phyloP scores from a whole-genome alignment of 208 protist species.

The Kentomonas sorsogonicus region DNA sequence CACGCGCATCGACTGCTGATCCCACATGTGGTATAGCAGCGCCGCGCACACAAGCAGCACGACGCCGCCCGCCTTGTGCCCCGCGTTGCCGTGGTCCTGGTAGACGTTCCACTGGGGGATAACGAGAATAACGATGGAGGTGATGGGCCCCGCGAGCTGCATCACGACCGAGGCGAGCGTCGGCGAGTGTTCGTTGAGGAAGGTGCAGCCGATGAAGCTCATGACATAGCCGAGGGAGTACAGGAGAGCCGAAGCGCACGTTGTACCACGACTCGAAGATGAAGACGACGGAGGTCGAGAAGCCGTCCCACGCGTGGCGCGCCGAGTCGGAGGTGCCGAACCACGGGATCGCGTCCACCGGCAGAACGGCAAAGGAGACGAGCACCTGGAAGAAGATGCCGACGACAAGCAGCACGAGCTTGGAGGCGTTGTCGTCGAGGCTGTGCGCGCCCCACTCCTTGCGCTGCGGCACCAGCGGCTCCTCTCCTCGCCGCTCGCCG shows the following conservation, averaged over 20 bases:
- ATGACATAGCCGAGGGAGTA: conserved; percentile 62
- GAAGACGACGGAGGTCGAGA: conserved; percentile 41
- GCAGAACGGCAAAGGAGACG: conserved; percentile 55
- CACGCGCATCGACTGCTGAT: conserved; percentile 42
- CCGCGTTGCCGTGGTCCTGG: conserved; percentile 43
- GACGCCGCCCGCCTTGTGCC: conserved; percentile 62
- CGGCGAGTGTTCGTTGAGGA: conserved; percentile 76
- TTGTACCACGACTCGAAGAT: conserved; percentile 62
- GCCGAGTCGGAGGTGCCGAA: conserved; percentile 50
- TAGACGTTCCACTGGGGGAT: conserved; percentile 75
- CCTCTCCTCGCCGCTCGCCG: too few relatives aligned
- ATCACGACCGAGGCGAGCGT: conserved; percentile 75
- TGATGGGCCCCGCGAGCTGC: conserved; percentile 69
- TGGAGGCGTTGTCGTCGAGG: conserved; percentile 61
- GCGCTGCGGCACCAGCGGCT: too few relatives aligned
- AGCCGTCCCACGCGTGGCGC: conserved; percentile 39
- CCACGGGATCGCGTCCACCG: conserved; percentile 69
- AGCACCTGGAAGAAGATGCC: conserved; percentile 65
- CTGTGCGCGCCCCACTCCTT: conserved; percentile 56
- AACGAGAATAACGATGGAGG: conserved; percentile 61
- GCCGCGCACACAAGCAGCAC: conserved; percentile 52
- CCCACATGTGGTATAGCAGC: conserved; percentile 70
- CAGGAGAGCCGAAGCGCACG: conserved; percentile 57
- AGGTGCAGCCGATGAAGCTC: conserved; percentile 76
- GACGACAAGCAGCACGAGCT: conserved; percentile 56